A percentile compares a stretch with the other conserved stretches of the same genome.
Conservation (phyloP, 768 basidiomycete species). For the Peribolospora baueri region DNA sequence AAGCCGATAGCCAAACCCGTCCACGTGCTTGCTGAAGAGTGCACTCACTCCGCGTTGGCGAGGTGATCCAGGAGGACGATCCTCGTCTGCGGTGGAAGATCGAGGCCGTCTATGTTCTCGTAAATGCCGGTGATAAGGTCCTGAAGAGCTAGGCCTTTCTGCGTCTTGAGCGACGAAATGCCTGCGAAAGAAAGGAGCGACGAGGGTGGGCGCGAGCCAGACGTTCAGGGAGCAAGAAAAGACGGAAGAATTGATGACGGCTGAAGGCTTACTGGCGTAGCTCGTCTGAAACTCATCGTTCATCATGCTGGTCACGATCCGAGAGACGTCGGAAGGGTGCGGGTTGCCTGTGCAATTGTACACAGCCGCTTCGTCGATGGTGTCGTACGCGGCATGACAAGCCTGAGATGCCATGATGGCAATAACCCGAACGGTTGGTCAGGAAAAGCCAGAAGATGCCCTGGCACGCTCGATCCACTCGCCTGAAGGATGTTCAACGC, state of each 20-base stretch:
- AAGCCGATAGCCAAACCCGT: not conserved
- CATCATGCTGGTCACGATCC: slow-evolving; percentile 84
- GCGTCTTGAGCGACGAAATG: slow-evolving; percentile 63
- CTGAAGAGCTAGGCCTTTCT: slow-evolving; percentile 80
- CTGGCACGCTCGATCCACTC: not conserved
- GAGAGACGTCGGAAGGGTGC: slow-evolving; percentile 80
- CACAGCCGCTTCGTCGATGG: slow-evolving; percentile 65
- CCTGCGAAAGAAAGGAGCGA: slow-evolving; percentile 25
- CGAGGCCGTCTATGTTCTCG: slow-evolving; percentile 66
- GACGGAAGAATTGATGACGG: not conserved
- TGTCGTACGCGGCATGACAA: slow-evolving; percentile 86
- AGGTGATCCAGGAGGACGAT: slow-evolving; percentile 78
- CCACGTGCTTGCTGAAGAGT: not conserved
- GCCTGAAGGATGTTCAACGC: slow-evolving; percentile 80
- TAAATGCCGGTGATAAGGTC: slow-evolving; percentile 78
- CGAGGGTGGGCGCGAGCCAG: not conserved
- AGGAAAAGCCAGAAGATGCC: not conserved
- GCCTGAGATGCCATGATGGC: slow-evolving; percentile 24
- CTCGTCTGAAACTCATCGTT: slow-evolving; percentile 82
- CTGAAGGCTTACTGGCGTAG: slow-evolving; percentile 27
- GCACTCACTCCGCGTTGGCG: slow-evolving; percentile 72
- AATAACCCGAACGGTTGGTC: too few relatives aligned
- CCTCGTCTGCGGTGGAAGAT: slow-evolving; percentile 60
- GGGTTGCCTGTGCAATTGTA: slow-evolving; percentile 95
- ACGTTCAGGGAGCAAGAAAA: not conserved